Evolutionary conservation across 2,329 filamentous ascomycete genomes (phyloP), one percentile per base, ranked within the genome.

Genomic region (Clonostachys solani): DNA sequence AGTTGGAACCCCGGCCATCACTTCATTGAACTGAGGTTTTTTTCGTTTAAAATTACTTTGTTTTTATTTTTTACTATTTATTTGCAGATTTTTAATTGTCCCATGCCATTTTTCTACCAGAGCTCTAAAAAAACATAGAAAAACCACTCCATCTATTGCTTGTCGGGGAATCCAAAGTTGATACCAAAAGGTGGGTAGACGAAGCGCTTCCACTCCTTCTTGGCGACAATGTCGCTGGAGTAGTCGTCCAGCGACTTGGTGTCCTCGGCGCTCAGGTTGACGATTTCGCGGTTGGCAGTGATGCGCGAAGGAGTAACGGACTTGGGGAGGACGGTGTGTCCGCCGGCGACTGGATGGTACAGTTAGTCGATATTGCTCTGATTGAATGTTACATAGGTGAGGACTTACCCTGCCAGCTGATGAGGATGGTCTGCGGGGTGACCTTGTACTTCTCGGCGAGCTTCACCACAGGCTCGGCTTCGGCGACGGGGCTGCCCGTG

Each of bases 81-180:
- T 40, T 35, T 42, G 29, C 12, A 33, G 17, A 10, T 42, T 18
- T 15, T 9, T 15, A 34, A 29, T 17, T 42, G 29, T 48, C 38
- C 33, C 13, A 12, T 29, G 16, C 16, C 33, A 13, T 17, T 10
- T 16, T 29, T 18, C 17, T 18, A 37, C 15, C 17, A 16, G 13
- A 17, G 38, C 29, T 43, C 23, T 29, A 29, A 29, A 29, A 29
- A 29, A 29, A 29, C 23, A 29, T 29, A 29, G 23, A 29, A 29
- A 29, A 29, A 10, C 4, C 23, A 9, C 23, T 10, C 23, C 23
- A 29, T 29, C 23, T 55, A 61, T 44, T 52, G 59, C 74, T 85
- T 85, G 61, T 88, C 85, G n/a, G 83, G 84, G 70, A 88, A 88
- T 3, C 84, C 84, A 62, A 89, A 84, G 57, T 84, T 73, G 43